Base-by-base conservation (phyloP, 176 grass and related monocot species). In the Thalia dealbata region DNA sequence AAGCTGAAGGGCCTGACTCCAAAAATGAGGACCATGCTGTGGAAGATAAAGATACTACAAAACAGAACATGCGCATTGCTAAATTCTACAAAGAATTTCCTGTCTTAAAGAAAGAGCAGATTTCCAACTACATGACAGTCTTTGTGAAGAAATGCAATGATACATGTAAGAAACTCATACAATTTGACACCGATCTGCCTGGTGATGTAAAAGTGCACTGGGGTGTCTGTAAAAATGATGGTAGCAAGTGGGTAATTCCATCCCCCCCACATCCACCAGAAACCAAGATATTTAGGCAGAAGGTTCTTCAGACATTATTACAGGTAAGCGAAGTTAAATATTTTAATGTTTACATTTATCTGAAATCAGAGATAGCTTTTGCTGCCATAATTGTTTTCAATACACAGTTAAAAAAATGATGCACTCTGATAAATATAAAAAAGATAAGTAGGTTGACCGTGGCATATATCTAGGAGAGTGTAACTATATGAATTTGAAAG, bases 161-260 rank as follows among this genome's bases (percentile, higher is more conserved):
- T 66, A 72, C 77, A 61, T 65, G 81, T 70, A 86, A 90, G 86
- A 88, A 82, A 63, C 51, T 80, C 11, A 85, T 97, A 67, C 78
- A 91, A 83, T 86, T 92, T 67, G 85, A 97, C 65, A 92, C 79
- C 77, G 89, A 97, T 82, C 81, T 97, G 61, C 83, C 90, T 82
- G 95, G 87, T 69, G 78, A 91, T 82, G 87, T 97, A 81, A 70
- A 85, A 64, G 72, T 97, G 75, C 95, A 92, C 79, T 97, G 95
- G 95, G 95, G 95, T 78, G 85, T 92, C 75, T 91, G 80, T 75
- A 88, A 76, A 86, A 78, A 80, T 52, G 84, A 91, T 75, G 85
- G 45, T 26, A 84, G 82, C 75, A 80, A 85, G 60, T 97, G 95
- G 95, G 86, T 81, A 75, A 86, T 92, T 58, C 95, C 95, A 25